A percentile compares a stretch with the other conserved stretches of the same genome.
phyloP scores from a whole-genome alignment of 2,329 filamentous ascomycete genomes.

The Grosmannia serpens region DNA sequence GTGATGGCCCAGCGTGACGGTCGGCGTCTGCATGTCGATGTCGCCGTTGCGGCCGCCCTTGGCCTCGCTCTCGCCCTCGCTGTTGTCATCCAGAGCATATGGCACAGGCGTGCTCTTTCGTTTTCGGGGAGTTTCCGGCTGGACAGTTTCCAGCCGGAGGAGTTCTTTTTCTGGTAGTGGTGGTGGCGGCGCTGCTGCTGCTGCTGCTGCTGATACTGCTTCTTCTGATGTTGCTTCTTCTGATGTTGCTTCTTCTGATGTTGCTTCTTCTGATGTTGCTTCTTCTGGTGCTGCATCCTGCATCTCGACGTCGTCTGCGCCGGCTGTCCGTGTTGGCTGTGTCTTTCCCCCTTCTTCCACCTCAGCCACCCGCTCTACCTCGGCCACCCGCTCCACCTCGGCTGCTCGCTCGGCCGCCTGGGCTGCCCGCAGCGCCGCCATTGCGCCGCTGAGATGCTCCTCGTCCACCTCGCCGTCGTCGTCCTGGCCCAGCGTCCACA shows the following conservation, averaged over 20 bases:
- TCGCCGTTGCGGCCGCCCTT: too few species aligned
- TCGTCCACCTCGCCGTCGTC: slow-evolving; percentile 28
- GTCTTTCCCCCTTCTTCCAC: not conserved
- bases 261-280: too few species aligned
- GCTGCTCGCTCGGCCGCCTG: slow-evolving; percentile 9
- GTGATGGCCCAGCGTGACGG: slow-evolving; percentile 3
- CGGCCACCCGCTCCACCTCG: not conserved
- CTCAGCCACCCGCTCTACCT: not conserved
- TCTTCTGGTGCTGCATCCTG: not conserved
- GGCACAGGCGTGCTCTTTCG: slow-evolving; percentile 12
- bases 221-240: too few species aligned
- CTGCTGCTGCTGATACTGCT: too few species aligned
- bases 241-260: too few species aligned
- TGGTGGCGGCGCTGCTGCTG: too few species aligned
- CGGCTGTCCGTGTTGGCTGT: not conserved
- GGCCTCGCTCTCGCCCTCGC: slow-evolving; percentile 3
- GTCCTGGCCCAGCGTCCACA: slow-evolving; percentile 52
- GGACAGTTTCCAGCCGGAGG: not conserved
- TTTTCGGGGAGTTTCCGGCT: slow-evolving; percentile 1
- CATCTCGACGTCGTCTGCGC: not conserved
- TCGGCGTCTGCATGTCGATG: slow-evolving; percentile 8
- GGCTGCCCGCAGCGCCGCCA: slow-evolving; percentile 14
- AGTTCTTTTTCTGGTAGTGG: too few species aligned
- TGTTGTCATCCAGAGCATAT: slow-evolving; percentile 6
- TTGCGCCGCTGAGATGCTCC: slow-evolving; percentile 23